Evolutionary conservation across 2,329 filamentous ascomycete genomes (phyloP).

Genomic region (Hymenoscyphus linearis): DNA sequence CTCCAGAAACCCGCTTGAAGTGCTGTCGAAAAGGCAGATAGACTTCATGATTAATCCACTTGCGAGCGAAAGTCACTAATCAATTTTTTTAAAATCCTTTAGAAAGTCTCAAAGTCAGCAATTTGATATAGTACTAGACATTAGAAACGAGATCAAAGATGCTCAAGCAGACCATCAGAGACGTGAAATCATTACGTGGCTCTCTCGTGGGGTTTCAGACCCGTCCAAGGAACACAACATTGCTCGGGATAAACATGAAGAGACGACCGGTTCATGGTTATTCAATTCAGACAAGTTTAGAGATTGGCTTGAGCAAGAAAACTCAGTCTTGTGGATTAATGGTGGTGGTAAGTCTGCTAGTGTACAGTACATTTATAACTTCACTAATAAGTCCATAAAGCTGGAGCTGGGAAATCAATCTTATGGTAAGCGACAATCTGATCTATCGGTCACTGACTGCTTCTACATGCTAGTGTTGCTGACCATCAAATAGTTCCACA

Average conservation of each 20-base stretch:
- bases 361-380: background rate
- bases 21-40: background rate
- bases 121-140: background rate
- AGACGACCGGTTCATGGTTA: slow-evolving; percentile 16
- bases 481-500: slow-evolving; percentile 6
- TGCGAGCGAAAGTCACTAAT: background rate
- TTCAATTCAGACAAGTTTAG: slow-evolving; percentile 6
- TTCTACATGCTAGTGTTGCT: background rate
- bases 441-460: background rate
- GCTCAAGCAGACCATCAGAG: background rate
- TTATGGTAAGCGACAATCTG: slow-evolving; percentile 4
- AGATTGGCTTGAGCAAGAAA: slow-evolving; percentile 2
- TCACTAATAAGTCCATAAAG: background rate
- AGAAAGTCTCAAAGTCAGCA: background rate
- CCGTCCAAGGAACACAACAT: slow-evolving; percentile 15
- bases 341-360: slow-evolving; percentile 9
- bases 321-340: slow-evolving; percentile 16
- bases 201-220: slow-evolving; percentile 3
- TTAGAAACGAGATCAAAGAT: background rate
- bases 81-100: too few species aligned
- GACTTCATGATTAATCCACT: background rate
- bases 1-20: background rate
- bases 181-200: slow-evolving; percentile 1
- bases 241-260: slow-evolving; percentile 9
- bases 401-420: slow-evolving; percentile 14